Percentiles rank a stretch among this genome's conserved stretches.
Conservation (phyloP, 192 early-diverging fungal genomes). For the Coemansia sp. region DNA sequence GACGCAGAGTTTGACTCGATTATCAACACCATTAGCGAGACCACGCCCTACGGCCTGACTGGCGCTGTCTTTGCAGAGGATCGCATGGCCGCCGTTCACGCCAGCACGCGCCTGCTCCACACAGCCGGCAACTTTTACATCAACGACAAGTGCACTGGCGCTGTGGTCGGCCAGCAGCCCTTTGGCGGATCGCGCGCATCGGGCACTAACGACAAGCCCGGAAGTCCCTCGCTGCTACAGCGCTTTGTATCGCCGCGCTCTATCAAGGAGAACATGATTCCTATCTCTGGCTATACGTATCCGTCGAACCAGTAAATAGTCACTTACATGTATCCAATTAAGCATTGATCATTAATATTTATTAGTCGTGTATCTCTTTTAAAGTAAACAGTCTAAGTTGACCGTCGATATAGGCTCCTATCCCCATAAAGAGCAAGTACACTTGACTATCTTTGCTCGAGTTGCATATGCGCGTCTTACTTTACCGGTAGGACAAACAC, state of each 20-base stretch:
- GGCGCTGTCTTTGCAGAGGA: constrained; percentile 90
- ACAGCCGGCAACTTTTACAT: constrained; percentile 98
- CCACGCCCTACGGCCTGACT: constrained; percentile 89
- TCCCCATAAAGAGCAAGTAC: too few species aligned
- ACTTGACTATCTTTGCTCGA: too few species aligned
- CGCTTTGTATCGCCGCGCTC: constrained; percentile 54
- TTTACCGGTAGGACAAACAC: too few species aligned
- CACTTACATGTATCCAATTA: too few species aligned
- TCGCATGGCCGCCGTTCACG: constrained; percentile 74
- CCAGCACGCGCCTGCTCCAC: constrained; percentile 79
- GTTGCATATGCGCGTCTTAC: too few species aligned
- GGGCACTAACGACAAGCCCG: constrained; percentile 99
- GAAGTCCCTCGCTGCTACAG: constrained; percentile 73
- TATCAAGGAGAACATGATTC: too few species aligned
- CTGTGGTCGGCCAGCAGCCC: constrained; percentile 96
- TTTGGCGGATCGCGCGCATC: constrained; percentile 94
- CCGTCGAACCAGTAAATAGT: too few species aligned
- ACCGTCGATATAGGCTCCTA: too few species aligned
- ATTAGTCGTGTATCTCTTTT: too few species aligned
- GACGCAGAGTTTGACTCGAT: constrained; percentile 77
- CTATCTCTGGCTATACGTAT: too few species aligned
- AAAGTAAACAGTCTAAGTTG: too few species aligned
- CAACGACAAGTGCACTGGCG: constrained; percentile 99
- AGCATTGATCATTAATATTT: too few species aligned
- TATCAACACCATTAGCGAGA: constrained; percentile 74